Percentiles rank a stretch among this genome's conserved stretches.
Conservation (phyloP, 2,329 filamentous ascomycete genomes). For the Diaporthe eres region DNA sequence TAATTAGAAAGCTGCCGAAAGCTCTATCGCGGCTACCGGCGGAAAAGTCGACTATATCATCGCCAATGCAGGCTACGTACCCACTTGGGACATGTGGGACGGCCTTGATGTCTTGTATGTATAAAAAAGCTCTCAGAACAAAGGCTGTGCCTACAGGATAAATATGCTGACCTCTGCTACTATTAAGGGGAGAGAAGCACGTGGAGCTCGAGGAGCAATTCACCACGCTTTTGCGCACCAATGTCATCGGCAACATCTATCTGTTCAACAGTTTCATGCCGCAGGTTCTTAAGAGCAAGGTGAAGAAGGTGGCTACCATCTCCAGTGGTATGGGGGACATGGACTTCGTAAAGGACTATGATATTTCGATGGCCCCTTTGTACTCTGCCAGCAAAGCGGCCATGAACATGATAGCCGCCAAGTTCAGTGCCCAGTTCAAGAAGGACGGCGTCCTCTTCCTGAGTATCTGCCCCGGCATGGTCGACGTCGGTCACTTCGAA, state of each 20-base stretch:
- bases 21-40: conserved; percentile 51
- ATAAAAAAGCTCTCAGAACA: background rate
- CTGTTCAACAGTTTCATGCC: conserved; percentile 68
- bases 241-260: conserved; percentile 67
- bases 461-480: conserved; percentile 64
- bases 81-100: background rate
- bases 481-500: conserved; percentile 56
- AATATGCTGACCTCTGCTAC: background rate
- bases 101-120: conserved; percentile 17
- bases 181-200: conserved; percentile 49
- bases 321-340: conserved; percentile 63
- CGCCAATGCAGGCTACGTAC: conserved; percentile 59
- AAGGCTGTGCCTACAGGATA: background rate
- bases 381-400: conserved; percentile 68
- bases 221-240: conserved; percentile 56
- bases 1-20: conserved; percentile 45
- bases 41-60: conserved; percentile 66
- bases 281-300: conserved; percentile 62
- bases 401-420: conserved; percentile 65
- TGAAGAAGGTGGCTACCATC: conserved; percentile 69
- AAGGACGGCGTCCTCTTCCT: conserved; percentile 67
- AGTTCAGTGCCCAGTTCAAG: conserved; percentile 65
- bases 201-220: conserved; percentile 54
- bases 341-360: conserved; percentile 55
- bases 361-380: conserved; percentile 45